A percentile compares a stretch with the other conserved stretches of the same genome.
phyloP scores from a whole-genome alignment of 2,329 filamentous ascomycete species.

The Diaporthe citrichinensis region DNA sequence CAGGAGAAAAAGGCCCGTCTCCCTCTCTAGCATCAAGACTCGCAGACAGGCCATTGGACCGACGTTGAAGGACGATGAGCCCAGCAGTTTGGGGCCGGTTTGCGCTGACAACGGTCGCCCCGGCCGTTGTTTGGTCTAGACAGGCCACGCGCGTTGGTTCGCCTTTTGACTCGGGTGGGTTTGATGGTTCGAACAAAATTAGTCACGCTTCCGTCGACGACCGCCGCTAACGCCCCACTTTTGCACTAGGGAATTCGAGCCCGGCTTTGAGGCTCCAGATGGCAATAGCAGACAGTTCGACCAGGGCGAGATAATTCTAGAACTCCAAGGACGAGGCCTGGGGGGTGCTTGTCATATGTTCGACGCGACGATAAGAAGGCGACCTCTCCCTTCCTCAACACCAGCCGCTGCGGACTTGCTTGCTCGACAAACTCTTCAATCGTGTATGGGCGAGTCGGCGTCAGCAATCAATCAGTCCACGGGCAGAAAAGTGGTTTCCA shows the following conservation, averaged over 20 bases:
- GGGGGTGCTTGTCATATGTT: too few species aligned
- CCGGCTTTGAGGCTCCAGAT: not conserved
- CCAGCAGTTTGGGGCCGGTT: not conserved
- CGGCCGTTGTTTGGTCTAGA: not conserved
- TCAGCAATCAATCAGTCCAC: constrained; percentile 16
- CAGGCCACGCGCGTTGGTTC: not conserved
- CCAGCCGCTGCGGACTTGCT: not conserved
- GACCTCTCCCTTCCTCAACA: not conserved
- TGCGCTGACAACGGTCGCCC: not conserved
- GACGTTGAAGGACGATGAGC: not conserved
- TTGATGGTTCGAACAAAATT: not conserved
- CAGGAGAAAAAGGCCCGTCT: not conserved
- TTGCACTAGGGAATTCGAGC: constrained; percentile 3
- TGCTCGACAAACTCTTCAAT: constrained; percentile 16
- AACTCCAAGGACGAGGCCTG: constrained; percentile 18
- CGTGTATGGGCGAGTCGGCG: not conserved
- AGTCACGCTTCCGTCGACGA: constrained; percentile 18
- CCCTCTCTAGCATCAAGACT: not conserved
- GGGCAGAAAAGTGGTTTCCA: constrained; percentile 36
- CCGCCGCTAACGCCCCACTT: constrained; percentile 29
- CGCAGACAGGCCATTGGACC: constrained; percentile 6
- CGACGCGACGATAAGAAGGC: constrained; percentile 15
- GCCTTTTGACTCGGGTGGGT: constrained; percentile 29
- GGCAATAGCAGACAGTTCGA: not conserved
- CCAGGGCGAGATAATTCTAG: constrained; percentile 22